Conservation (phyloP, 495 filamentous ascomycete species). For the Aspergillus biplanus region DNA sequence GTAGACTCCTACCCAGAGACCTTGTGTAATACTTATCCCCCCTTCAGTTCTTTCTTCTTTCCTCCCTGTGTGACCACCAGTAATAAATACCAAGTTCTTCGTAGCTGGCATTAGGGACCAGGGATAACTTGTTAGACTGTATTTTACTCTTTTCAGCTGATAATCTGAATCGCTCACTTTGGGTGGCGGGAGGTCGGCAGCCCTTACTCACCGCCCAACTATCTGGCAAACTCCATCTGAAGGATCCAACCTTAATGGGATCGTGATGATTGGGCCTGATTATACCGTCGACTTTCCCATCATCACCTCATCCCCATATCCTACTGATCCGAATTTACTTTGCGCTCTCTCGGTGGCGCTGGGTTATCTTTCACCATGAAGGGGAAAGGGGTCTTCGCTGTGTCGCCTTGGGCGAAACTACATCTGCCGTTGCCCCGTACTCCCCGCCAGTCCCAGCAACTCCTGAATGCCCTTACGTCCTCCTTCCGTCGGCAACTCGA, state of each 20-base stretch:
- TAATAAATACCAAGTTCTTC: background rate
- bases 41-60: no score
- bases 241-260: background rate
- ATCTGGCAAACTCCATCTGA: background rate
- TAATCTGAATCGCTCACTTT: background rate
- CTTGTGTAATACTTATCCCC: no score
- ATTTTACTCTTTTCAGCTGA: conserved; percentile 4
- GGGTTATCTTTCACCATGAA: conserved; percentile 42
- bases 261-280: background rate
- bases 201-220: conserved; percentile 27
- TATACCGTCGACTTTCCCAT: background rate
- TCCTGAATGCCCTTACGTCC: conserved; percentile 69
- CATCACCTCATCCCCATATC: background rate
- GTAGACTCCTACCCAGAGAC: no score
- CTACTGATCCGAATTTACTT: background rate
- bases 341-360: background rate
- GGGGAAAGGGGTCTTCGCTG: conserved; percentile 36
- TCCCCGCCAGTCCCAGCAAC: conserved; percentile 64
- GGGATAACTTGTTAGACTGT: no score
- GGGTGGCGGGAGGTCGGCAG: conserved; percentile 17
- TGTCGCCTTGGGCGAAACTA: conserved; percentile 62
- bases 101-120: no score
- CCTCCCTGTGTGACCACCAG: background rate
- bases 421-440: conserved; percentile 72
- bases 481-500: conserved; percentile 81